A percentile compares a stretch with the other conserved stretches of the same genome.
Conservation (phyloP, 2,329 filamentous ascomycete species). For the Xylariaceae sp. region DNA sequence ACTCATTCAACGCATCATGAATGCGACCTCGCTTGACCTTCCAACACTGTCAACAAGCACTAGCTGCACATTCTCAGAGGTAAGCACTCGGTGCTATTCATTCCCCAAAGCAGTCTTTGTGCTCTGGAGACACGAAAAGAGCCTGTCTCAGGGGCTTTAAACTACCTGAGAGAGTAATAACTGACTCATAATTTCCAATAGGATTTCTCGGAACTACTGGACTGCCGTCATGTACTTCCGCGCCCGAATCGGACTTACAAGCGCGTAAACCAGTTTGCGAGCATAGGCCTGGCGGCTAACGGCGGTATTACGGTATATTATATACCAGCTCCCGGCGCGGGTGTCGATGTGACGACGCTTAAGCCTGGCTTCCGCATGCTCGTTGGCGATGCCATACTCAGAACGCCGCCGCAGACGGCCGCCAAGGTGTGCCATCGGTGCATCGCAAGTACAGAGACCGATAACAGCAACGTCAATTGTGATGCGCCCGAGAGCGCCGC, state of each 20-base stretch:
- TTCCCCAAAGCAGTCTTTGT: no score
- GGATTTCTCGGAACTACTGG: constrained; percentile 30
- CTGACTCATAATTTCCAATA: no score
- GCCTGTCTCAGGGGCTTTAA: no score
- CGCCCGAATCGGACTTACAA: constrained; percentile 28
- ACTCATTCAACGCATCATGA: constrained; percentile 30
- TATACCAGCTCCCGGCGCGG: constrained; percentile 25
- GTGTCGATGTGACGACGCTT: constrained; percentile 39
- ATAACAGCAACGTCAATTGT: constrained; percentile 30
- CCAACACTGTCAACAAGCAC: constrained; percentile 24
- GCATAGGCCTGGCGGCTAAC: constrained; percentile 24
- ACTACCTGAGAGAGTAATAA: no score
- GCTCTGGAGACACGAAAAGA: no score
- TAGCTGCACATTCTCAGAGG: constrained; percentile 26
- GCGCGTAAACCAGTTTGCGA: constrained; percentile 26
- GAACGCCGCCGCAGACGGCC: constrained; percentile 14
- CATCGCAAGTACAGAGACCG: constrained; percentile 23
- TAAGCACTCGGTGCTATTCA: no score
- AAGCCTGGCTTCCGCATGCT: constrained; percentile 45
- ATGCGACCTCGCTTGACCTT: constrained; percentile 22
- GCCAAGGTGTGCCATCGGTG: constrained; percentile 38
- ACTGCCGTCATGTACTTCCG: constrained; percentile 26
- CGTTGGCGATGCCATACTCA: constrained; percentile 35
- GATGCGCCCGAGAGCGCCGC: constrained; percentile 40
- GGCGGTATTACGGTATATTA: constrained; percentile 32